Evolutionary conservation across 2,329 filamentous ascomycete species (phyloP).

Genomic region (Diaporthe amygdali): DNA sequence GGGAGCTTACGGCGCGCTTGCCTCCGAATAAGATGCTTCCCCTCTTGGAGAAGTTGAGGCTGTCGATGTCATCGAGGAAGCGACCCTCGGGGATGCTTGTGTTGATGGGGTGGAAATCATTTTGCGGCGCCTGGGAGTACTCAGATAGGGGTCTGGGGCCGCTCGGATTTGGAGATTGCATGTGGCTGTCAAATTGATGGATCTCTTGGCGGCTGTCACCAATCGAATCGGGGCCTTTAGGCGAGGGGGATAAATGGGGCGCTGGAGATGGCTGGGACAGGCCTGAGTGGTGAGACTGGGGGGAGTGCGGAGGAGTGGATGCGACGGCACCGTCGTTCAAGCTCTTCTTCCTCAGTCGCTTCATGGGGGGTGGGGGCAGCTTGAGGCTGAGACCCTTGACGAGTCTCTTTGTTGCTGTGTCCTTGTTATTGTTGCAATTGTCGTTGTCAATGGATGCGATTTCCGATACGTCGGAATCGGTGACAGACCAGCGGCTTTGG

Average conservation of each 20-base stretch:
- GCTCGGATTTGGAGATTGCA: slow-evolving; percentile 26
- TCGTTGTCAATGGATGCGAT: not conserved
- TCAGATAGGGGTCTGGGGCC: slow-evolving; percentile 32
- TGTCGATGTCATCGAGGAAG: slow-evolving; percentile 62
- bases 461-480: slow-evolving; percentile 22
- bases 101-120: slow-evolving; percentile 56
- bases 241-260: slow-evolving; percentile 17
- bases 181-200: slow-evolving; percentile 23
- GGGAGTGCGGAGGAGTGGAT: slow-evolving; percentile 15
- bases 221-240: slow-evolving; percentile 15
- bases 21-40: slow-evolving; percentile 67
- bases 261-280: slow-evolving; percentile 22
- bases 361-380: slow-evolving; percentile 22
- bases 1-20: slow-evolving; percentile 38
- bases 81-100: slow-evolving; percentile 61
- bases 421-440: not conserved
- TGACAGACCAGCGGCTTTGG: slow-evolving; percentile 27
- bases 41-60: slow-evolving; percentile 65
- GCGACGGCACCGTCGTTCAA: slow-evolving; percentile 34
- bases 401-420: slow-evolving; percentile 15
- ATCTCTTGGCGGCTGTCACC: slow-evolving; percentile 18
- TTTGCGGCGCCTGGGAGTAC: slow-evolving; percentile 33
- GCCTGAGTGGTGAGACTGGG: slow-evolving; percentile 18
- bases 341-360: slow-evolving; percentile 23
- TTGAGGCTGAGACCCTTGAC: slow-evolving; percentile 23